Evolutionary conservation across 352 stramenopile genomes (phyloP), one percentile per base, ranked within the genome.

Genomic region (Blastocystis sp.): DNA sequence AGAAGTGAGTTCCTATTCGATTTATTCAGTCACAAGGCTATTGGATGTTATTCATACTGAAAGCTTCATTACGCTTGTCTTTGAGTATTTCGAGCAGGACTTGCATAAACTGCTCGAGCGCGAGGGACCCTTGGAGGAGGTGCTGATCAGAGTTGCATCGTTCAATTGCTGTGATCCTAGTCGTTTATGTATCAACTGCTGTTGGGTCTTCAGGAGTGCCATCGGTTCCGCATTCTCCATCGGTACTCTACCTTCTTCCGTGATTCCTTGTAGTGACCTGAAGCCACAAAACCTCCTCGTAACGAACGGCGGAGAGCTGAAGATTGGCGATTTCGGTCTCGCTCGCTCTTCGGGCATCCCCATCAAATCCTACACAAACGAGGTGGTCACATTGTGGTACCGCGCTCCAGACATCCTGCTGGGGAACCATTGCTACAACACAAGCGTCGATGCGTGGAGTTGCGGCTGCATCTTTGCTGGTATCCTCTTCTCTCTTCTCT

Each of bases 21-120:
- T 56, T 56, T 56, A 0, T 14, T 90, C 95, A 0, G 95, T 93
- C 80, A 95, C 90, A 92, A 91, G 90, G 21, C 92, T 99, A 53
- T 99, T 98, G 92, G 98, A 99, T 91, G 97, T 99, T 21, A 96
- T 99, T 77, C 97, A 99, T 92, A 98, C 96, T 59, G 96, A 99
- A 90, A 91, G 93, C 53, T 97, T 98, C 91, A 92, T 99, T 65
- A 99, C 96, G 67, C 92, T 99, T 10, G 97, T 99, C 21, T 99
- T 99, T 91, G 97, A 99, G 92, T 99, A 98, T 91, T 90, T 99
- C 23, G 97, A 99, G 90, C 95, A 98, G 90, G 97, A 99, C 91
- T 92, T 99, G 17, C 99, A 99, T 91, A 99, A 99, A 91, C 99
- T 99, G 91, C 91, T 99, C 45, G 97, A 99, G 98, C 34, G 96